Evolutionary conservation across 257 asterid genomes (phyloP).

Genomic region (Gentiana dahurica): DNA sequence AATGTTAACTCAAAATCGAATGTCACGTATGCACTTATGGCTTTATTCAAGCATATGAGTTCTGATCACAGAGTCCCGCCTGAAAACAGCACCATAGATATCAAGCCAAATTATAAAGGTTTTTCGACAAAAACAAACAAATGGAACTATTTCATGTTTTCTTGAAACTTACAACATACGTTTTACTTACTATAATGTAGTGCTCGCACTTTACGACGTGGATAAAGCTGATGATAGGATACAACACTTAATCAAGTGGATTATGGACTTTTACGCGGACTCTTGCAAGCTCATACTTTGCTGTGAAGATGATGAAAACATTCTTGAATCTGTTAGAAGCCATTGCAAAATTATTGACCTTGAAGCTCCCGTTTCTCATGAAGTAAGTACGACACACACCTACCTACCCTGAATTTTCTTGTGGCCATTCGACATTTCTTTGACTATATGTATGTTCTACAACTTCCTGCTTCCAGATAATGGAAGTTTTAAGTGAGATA

Average conservation of each 20-base stretch:
- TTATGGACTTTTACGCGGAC: constrained; percentile 76
- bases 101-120: constrained; percentile 63
- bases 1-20: constrained; percentile 54
- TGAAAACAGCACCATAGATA: constrained; percentile 43
- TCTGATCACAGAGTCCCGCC: constrained; percentile 46
- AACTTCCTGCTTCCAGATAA: constrained; percentile 26
- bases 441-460: background rate
- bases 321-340: constrained; percentile 54
- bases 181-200: constrained; percentile 21
- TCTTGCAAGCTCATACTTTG: constrained; percentile 68
- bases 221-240: constrained; percentile 77
- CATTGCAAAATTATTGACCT: constrained; percentile 52
- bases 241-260: constrained; percentile 76
- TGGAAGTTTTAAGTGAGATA: constrained; percentile 72
- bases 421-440: background rate
- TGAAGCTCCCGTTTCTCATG: constrained; percentile 55
- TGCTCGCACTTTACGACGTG: constrained; percentile 57
- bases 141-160: background rate
- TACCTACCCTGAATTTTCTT: background rate
- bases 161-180: background rate
- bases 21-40: constrained; percentile 59
- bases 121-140: constrained; percentile 1
- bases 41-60: constrained; percentile 62
- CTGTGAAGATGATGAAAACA: constrained; percentile 60
- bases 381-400: constrained; percentile 30